Evolutionary conservation across 2,329 filamentous ascomycete genomes (phyloP).

Genomic region (Microcyclosporella mali): DNA sequence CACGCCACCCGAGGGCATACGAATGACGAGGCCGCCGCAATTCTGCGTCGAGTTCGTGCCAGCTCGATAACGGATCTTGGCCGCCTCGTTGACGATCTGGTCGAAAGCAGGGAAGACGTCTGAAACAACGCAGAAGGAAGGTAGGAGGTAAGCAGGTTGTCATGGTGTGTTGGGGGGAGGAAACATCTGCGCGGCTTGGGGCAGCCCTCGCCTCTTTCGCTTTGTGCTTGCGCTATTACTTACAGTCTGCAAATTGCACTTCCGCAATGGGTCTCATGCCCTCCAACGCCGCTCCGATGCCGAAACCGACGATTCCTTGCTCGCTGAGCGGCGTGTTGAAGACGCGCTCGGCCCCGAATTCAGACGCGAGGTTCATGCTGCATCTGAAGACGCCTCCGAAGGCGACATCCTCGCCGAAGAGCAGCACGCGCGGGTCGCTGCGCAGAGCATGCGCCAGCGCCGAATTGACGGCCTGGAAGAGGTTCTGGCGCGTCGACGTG

Average conservation of each 20-base stretch:
- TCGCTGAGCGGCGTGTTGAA: constrained; percentile 96
- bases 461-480: constrained; percentile 90
- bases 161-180: too few relatives aligned
- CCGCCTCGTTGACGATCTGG: constrained; percentile 88
- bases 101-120: constrained; percentile 90
- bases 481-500: constrained; percentile 78
- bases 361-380: constrained; percentile 73
- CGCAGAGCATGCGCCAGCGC: constrained; percentile 76
- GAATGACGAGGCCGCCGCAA: constrained; percentile 73
- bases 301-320: constrained; percentile 91
- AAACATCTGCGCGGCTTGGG: too few relatives aligned
- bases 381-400: constrained; percentile 96
- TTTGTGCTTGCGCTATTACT: too few relatives aligned
- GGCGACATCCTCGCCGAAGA: constrained; percentile 95
- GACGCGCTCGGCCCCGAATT: constrained; percentile 79
- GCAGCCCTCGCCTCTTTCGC: too few relatives aligned
- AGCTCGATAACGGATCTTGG: constrained; percentile 76
- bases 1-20: constrained; percentile 86
- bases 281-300: constrained; percentile 80
- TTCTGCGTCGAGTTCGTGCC: constrained; percentile 41
- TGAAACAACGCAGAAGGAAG: too few relatives aligned
- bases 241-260: constrained; percentile 94
- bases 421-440: constrained; percentile 74
- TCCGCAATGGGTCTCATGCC: constrained; percentile 91
- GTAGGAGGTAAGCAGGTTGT: too few relatives aligned